Base-by-base conservation (phyloP, 345 rosid species). In the Citrus reticulata region DNA sequence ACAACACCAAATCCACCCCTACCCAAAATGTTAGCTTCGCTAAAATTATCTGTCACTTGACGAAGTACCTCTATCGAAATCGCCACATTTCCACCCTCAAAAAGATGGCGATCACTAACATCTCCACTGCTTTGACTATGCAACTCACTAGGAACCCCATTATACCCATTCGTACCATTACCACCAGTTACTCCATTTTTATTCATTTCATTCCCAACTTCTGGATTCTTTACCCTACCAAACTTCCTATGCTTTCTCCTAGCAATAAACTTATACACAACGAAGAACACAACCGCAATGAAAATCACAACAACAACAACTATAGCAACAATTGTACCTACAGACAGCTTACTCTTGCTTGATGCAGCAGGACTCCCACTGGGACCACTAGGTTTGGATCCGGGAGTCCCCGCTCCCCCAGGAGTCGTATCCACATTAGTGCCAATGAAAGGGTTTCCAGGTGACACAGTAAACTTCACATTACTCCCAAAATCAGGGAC, bases 1-100 rank as follows among this genome's bases (percentile, higher is more conserved):
- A 95, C 98, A 64, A 92, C 91, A 30, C 98, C 98, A 25, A 93
- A 95, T 39, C 98, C 98, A 14, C 98, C 98, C 81, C 84, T 91
- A 4, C 98, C 98, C 82, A 93, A 75, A 64, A 95, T 80, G 67
- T 90, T 93, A 9, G 84, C 81, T 74, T 90, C 93, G 6, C 86
- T 89, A 83, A 95, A 95, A 77, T 93, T 89, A 67, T 88, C 77
- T 0, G 98, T 95, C 71, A 92, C 97, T 72, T 92, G 89, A 17
- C 86, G 83, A 34, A 95, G 87, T 37, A 95, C 91, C 71, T 95
- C 86, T 39, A 93, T 88, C 0, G 98, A 85, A 80, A 95, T 90
- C 1, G 85, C 81, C 55, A 85, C 89, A 78, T 87, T 91, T 73
- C 92, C 94, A 60, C 86, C 94, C 73, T 90, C 93, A 27, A 87